Evolutionary conservation across 306 rosid species (phyloP), one percentile per base, ranked within the genome.

Genomic region (Luffa acutangula): DNA sequence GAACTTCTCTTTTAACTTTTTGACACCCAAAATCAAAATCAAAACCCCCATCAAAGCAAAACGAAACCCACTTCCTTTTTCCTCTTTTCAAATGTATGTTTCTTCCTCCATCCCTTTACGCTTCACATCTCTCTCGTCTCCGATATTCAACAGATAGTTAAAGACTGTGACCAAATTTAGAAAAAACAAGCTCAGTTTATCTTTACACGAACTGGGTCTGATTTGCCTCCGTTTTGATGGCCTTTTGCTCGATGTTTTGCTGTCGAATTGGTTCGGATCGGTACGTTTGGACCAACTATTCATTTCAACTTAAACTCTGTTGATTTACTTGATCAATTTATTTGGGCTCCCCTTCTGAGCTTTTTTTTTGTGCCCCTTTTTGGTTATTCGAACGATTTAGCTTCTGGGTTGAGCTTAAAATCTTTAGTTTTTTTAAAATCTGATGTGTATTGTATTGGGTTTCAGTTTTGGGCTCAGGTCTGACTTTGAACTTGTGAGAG

Each of bases 231-330:
- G 79, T 46, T 81, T 77, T 52, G 77, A 92, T 92, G 95, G 94
- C 83, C 80, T 85, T 89, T 75, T 71, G 80, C 82, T 72, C 81
- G 42, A 81, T 93, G 80, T 89, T 90, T 83, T 89, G 92, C 48
- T 92, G 95, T n/a, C 90, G 92, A 79, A 88, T 73, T 80, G 89
- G 81, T 76, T 88, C 88, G 11, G 88, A 90, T 85, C 92, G 97
- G 98, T 95, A 89, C 43, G 95, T 49, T 52, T 33, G 15, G 58
- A 81, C 67, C 6, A 6, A 69, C 71, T 79, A 2, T 80, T 67
- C 41, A 3, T 42, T 45, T 60, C 37, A 41, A 12, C 2, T 10
- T 81, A 69, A 75, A 63, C 70, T 33, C 42, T 63, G 4, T 34
- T 63, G 10, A 33, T 63, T 63, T 65, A 37, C 21, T 37, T 36